Evolutionary conservation across 352 stramenopile genomes (phyloP).

Genomic region (Phytophthora melonis): DNA sequence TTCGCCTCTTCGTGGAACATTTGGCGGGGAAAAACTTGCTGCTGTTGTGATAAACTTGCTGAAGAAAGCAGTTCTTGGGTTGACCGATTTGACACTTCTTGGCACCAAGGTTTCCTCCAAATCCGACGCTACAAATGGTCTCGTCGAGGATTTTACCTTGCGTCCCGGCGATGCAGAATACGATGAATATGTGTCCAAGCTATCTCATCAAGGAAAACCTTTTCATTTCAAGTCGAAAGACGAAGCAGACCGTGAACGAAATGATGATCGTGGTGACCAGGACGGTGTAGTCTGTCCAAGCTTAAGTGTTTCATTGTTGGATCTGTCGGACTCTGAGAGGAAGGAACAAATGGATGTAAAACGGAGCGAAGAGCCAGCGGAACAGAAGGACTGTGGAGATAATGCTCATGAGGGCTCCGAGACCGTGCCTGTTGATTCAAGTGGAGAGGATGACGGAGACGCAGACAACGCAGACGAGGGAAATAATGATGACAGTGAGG

Average conservation of each 20-base stretch:
- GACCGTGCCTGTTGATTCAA: slow-evolving; percentile 8
- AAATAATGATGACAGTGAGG: slow-evolving; percentile 59
- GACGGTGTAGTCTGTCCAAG: not conserved
- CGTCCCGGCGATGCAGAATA: slow-evolving; percentile 48
- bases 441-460: slow-evolving; percentile 24
- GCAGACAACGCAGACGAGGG: slow-evolving; percentile 38
- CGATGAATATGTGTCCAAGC: slow-evolving; percentile 41
- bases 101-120: not conserved
- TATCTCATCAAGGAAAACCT: slow-evolving; percentile 37
- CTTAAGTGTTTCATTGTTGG: not conserved
- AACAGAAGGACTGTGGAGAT: slow-evolving; percentile 9
- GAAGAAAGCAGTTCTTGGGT: slow-evolving; percentile 37
- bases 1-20: not conserved
- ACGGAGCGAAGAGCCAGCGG: not conserved
- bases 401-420: not conserved
- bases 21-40: slow-evolving; percentile 27
- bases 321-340: not conserved
- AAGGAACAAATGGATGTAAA: not conserved
- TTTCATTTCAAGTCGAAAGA: slow-evolving; percentile 44
- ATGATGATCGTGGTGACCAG: not conserved
- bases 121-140: not conserved
- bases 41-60: slow-evolving; percentile 38
- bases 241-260: not conserved
- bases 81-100: slow-evolving; percentile 15
- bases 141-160: not conserved